These are phyloP conservation scores for Amanita exitialis DNA, from an alignment of 768 basidiomycete genomes.

Conservation along the genomic window DNA sequence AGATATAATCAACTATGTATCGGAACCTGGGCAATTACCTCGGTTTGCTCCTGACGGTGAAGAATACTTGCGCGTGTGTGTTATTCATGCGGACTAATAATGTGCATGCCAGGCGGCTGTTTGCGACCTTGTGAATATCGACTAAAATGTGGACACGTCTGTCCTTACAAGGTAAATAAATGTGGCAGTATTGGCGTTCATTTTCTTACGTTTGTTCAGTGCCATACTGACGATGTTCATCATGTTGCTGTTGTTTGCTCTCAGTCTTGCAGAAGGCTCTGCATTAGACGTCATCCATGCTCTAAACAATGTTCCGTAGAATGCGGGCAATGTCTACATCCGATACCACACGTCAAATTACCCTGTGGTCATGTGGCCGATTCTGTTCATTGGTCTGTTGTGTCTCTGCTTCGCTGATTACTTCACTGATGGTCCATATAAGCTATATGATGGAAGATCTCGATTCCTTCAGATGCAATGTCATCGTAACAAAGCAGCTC, in stretches of 20 bases:
- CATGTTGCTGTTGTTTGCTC: constrained; percentile 39
- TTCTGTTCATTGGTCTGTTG: constrained; percentile 39
- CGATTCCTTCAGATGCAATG: constrained; percentile 30
- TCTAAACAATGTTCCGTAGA: constrained; percentile 33
- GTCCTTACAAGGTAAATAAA: constrained; percentile 43
- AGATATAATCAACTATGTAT: constrained; percentile 27
- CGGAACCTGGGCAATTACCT: constrained; percentile 41
- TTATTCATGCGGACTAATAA: neutral
- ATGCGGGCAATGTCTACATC: constrained; percentile 46
- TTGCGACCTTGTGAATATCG: constrained; percentile 41
- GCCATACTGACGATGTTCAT: constrained; percentile 49
- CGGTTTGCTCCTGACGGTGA: constrained; percentile 47
- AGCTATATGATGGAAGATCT: constrained; percentile 40
- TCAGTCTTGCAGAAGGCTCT: constrained; percentile 40
- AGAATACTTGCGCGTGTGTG: constrained; percentile 5
- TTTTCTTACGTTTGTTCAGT: constrained; percentile 22
- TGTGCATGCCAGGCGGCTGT: constrained; percentile 41
- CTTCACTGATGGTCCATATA: neutral
- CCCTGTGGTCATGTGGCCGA: constrained; percentile 46
- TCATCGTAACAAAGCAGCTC: constrained; percentile 31
- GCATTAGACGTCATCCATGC: constrained; percentile 51
- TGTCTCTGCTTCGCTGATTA: neutral
- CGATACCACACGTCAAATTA: constrained; percentile 32
- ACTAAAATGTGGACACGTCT: constrained; percentile 54
- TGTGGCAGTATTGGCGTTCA: neutral